Percentiles rank a stretch among this genome's conserved stretches.
Conservation (phyloP, 164 flowering plant species). For the Nymphaea colorata region DNA sequence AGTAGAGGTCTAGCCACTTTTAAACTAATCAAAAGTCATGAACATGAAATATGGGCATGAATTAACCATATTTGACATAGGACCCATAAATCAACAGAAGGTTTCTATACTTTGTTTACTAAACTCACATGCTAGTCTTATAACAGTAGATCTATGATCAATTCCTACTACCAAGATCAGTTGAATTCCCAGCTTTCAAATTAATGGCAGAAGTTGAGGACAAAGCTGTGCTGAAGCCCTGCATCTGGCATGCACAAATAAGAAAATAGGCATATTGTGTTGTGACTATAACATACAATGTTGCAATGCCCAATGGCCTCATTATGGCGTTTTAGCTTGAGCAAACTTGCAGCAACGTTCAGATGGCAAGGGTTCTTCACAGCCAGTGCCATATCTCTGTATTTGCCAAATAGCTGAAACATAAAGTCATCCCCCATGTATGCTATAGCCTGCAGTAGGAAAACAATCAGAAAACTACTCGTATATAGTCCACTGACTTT, state of each 20-base stretch:
- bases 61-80: too few species aligned
- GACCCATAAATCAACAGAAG: too few species aligned
- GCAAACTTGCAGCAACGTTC: slow-evolving; percentile 83
- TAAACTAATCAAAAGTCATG: too few species aligned
- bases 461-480: background rate
- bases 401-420: slow-evolving; percentile 93
- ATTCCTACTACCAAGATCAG: too few species aligned
- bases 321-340: slow-evolving; percentile 80
- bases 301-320: slow-evolving; percentile 88
- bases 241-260: background rate
- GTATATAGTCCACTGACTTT: background rate
- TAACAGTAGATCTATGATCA: too few species aligned
- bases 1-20: too few species aligned
- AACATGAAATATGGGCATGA: too few species aligned
- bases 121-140: too few species aligned
- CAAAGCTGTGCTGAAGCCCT: background rate
- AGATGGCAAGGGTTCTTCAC: slow-evolving; percentile 97
- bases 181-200: too few species aligned
- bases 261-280: background rate
- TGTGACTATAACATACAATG: slow-evolving; percentile 37
- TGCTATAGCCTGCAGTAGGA: slow-evolving; percentile 66
- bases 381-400: slow-evolving; percentile 87
- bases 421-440: slow-evolving; percentile 98
- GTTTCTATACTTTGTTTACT: too few species aligned
- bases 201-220: too few species aligned